phyloP scores from a whole-genome alignment of 2,329 filamentous ascomycete genomes.

The Lachnellula arida region DNA sequence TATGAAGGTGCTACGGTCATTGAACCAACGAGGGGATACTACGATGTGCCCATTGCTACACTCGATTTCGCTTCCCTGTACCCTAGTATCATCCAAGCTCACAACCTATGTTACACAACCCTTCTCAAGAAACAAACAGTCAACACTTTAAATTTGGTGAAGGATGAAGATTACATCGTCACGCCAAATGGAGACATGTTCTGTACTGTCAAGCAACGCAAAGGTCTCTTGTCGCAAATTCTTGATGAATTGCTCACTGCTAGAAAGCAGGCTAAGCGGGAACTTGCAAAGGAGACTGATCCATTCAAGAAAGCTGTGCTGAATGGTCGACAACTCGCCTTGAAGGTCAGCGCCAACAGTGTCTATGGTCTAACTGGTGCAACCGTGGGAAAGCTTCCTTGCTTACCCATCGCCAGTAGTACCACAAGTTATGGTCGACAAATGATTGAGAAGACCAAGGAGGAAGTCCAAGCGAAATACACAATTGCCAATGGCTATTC shows the following conservation, averaged over 20 bases:
- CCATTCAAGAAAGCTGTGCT: slow-evolving; percentile 97
- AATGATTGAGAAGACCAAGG: slow-evolving; percentile 98
- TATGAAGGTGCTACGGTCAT: slow-evolving; percentile 98
- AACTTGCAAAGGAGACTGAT: slow-evolving; percentile 83
- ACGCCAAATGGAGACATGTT: slow-evolving; percentile 95
- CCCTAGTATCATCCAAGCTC: slow-evolving; percentile 97
- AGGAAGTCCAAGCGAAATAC: slow-evolving; percentile 88
- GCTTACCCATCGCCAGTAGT: slow-evolving; percentile 90
- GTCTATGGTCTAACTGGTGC: slow-evolving; percentile 97
- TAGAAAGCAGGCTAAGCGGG: slow-evolving; percentile 90
- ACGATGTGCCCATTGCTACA: slow-evolving; percentile 90
- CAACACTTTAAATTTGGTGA: slow-evolving; percentile 70
- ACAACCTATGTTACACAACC: slow-evolving; percentile 97
- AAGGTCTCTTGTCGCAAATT: slow-evolving; percentile 91
- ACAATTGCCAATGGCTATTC: slow-evolving; percentile 91
- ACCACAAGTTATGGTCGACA: slow-evolving; percentile 95
- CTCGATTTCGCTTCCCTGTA: slow-evolving; percentile 99
- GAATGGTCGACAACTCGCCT: slow-evolving; percentile 90
- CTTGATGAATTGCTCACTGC: slow-evolving; percentile 87
- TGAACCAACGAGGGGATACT: slow-evolving; percentile 88
- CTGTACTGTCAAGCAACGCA: slow-evolving; percentile 80
- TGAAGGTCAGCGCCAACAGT: slow-evolving; percentile 96
- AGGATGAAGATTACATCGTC: slow-evolving; percentile 93
- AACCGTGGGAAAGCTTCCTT: slow-evolving; percentile 91
- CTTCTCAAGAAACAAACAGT: slow-evolving; percentile 74